phyloP scores from a whole-genome alignment of 805 yeast species.

The Schwanniomyces yamadae region DNA sequence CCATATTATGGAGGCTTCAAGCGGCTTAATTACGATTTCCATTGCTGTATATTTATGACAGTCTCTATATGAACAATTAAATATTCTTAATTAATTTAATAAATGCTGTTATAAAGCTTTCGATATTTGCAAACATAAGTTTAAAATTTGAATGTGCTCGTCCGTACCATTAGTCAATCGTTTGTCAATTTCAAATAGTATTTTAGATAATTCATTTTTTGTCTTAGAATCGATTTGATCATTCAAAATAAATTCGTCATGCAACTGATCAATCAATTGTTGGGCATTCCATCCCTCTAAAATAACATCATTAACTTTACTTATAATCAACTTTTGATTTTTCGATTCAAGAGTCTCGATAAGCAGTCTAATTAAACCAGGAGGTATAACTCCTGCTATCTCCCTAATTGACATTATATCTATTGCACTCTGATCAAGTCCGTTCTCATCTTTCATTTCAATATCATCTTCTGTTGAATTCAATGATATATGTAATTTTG shows the following conservation, averaged over 20 bases:
- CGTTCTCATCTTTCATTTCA: conserved; percentile 22
- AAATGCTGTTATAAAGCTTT: conserved; percentile 13
- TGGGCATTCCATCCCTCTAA: conserved; percentile 79
- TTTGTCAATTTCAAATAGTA: conserved; percentile 73
- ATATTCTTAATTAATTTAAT: no score
- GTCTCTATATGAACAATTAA: no score
- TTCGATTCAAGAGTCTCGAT: conserved; percentile 30
- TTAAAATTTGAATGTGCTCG: conserved; percentile 79
- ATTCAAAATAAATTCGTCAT: conserved; percentile 60
- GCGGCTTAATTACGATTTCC: no score
- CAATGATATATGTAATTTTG: conserved; percentile 47
- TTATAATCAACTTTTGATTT: conserved; percentile 29
- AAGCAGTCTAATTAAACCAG: conserved; percentile 42
- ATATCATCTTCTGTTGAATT: conserved; percentile 28
- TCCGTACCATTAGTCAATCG: conserved; percentile 82
- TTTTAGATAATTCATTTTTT: conserved; percentile 63
- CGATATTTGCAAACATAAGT: conserved; percentile 44
- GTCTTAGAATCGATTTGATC: conserved; percentile 48
- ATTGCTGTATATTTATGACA: no score
- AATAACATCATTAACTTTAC: conserved; percentile 49
- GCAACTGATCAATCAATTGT: conserved; percentile 69
- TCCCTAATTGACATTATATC: conserved; percentile 55
- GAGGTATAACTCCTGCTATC: conserved; percentile 74
- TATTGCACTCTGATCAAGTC: conserved; percentile 36
- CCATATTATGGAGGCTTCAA: no score